Evolutionary conservation across 495 filamentous ascomycete genomes (phyloP).

Genomic region (Penicillium chermesinum): DNA sequence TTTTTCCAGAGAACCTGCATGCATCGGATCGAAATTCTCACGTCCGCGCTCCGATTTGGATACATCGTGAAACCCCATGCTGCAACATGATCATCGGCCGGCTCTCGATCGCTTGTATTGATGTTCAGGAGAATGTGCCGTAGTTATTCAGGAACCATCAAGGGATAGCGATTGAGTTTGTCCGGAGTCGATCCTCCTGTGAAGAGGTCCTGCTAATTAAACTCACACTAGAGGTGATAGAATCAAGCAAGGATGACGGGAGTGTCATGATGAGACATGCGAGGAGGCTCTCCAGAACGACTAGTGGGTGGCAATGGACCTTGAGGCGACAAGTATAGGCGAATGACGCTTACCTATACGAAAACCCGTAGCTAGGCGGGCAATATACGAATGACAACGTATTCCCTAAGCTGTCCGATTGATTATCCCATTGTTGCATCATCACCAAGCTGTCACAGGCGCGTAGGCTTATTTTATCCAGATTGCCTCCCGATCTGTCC

Average conservation of each 20-base stretch:
- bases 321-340: not conserved
- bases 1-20: conserved; percentile 10
- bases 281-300: conserved; percentile 17
- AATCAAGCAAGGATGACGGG: conserved; percentile 38
- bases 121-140: conserved; percentile 24
- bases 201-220: conserved; percentile 7
- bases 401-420: not conserved
- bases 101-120: conserved; percentile 13
- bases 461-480: not conserved
- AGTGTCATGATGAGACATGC: conserved; percentile 23
- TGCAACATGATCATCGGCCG: conserved; percentile 5
- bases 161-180: conserved; percentile 11
- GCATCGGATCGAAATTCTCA: conserved; percentile 7
- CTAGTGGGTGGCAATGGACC: not conserved
- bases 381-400: not conserved
- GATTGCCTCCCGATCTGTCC: not conserved
- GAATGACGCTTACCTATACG: not conserved
- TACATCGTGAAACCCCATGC: conserved; percentile 19
- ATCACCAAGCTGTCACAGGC: not conserved
- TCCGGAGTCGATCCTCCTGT: conserved; percentile 7
- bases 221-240: conserved; percentile 21
- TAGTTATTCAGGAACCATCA: conserved; percentile 10
- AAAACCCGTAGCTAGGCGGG: too few species aligned
- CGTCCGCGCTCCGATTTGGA: conserved; percentile 6
- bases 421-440: not conserved